Percentiles rank a stretch among this genome's conserved stretches.
These are phyloP conservation scores for Hagleromyces aurorensis DNA, from an alignment of 805 yeast species.

Conservation along the genomic window DNA sequence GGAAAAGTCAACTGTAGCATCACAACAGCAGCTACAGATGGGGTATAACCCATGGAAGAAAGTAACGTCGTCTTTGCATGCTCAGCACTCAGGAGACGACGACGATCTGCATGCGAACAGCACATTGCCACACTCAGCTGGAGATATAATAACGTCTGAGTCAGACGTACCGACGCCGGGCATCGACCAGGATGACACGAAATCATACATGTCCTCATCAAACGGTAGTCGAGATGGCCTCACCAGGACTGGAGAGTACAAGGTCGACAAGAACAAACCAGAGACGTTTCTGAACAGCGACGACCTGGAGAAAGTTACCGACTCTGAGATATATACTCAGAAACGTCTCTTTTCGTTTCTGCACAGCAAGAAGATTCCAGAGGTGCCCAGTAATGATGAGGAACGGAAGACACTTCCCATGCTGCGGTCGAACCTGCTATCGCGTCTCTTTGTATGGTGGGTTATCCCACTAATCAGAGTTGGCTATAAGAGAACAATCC, in stretches of 20 bases:
- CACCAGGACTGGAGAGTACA: slow-evolving; percentile 21
- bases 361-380: slow-evolving; percentile 43
- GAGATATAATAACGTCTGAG: no score
- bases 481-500: slow-evolving; percentile 67
- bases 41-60: no score
- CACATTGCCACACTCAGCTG: no score
- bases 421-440: slow-evolving; percentile 35
- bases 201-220: no score
- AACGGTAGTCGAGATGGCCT: no score
- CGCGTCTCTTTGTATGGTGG: slow-evolving; percentile 57
- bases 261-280: slow-evolving; percentile 24
- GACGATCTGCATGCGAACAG: no score
- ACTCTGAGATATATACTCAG: slow-evolving; percentile 33
- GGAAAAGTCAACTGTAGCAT: no score
- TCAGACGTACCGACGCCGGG: no score
- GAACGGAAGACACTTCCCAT: slow-evolving; percentile 47
- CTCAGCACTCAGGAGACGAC: no score
- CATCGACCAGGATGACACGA: no score
- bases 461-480: slow-evolving; percentile 50
- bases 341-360: slow-evolving; percentile 44
- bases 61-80: no score
- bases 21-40: no score
- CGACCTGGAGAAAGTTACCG: slow-evolving; percentile 31
- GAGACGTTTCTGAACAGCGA: slow-evolving; percentile 27
- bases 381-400: slow-evolving; percentile 38